Conservation (phyloP, 352 stramenopile genomes). For the Phytophthora pisi region DNA sequence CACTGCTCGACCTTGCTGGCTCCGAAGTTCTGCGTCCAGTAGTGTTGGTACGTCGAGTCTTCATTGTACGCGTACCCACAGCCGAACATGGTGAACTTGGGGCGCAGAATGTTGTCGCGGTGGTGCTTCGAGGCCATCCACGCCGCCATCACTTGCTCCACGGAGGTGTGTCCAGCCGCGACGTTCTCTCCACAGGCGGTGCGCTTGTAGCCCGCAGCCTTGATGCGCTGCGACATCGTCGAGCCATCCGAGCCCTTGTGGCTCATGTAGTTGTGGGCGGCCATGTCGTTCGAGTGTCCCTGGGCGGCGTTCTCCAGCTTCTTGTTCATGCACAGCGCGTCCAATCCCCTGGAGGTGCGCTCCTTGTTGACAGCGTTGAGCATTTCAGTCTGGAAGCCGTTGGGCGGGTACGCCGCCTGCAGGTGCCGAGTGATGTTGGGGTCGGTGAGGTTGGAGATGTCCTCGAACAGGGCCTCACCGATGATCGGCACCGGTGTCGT, state of each 20-base stretch:
- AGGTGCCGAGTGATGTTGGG: constrained; percentile 19
- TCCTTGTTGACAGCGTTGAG: constrained; percentile 58
- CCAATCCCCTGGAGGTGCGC: constrained; percentile 40
- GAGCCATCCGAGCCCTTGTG: constrained; percentile 56
- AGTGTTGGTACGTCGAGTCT: constrained; percentile 44
- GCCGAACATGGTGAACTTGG: constrained; percentile 44
- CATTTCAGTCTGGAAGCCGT: constrained; percentile 38
- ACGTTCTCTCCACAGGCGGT: constrained; percentile 63
- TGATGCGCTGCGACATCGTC: constrained; percentile 44
- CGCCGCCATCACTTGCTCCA: constrained; percentile 49
- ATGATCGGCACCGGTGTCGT: constrained; percentile 24
- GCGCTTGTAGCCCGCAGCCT: constrained; percentile 45
- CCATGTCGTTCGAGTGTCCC: constrained; percentile 51
- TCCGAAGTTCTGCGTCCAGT: constrained; percentile 72
- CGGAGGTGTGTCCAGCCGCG: constrained; percentile 44
- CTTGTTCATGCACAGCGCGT: constrained; percentile 46
- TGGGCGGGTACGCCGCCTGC: constrained; percentile 23
- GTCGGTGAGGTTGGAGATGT: constrained; percentile 8
- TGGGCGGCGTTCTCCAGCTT: constrained; percentile 38
- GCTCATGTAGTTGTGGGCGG: constrained; percentile 52
- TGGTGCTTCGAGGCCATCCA: constrained; percentile 65
- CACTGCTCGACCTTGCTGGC: constrained; percentile 32
- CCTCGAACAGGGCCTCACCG: constrained; percentile 26
- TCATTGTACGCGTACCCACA: constrained; percentile 41
- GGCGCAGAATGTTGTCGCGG: constrained; percentile 52